Conservation (phyloP, 768 basidiomycete genomes). For the Kwoniella botswanensis region DNA sequence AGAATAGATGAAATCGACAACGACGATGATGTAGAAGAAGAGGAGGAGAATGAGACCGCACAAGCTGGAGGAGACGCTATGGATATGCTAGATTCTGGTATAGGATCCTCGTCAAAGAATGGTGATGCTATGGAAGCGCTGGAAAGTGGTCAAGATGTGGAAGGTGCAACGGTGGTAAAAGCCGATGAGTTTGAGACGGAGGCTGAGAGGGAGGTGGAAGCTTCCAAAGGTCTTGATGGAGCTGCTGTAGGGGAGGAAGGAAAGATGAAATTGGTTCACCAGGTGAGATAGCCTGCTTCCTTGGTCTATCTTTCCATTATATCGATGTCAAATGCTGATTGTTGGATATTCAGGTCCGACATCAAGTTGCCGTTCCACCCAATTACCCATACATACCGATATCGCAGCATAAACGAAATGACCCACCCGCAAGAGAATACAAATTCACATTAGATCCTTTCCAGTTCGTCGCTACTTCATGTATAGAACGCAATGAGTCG, state of each 20-base stretch:
- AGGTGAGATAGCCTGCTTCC: slow-evolving; percentile 36
- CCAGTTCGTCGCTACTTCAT: slow-evolving; percentile 89
- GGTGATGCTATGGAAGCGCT: slow-evolving; percentile 25
- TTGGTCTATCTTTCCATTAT: neutral
- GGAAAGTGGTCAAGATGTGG: slow-evolving; percentile 26
- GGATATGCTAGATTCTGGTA: slow-evolving; percentile 23
- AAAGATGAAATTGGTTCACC: slow-evolving; percentile 58
- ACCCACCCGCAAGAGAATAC: slow-evolving; percentile 89
- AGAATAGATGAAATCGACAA: slow-evolving; percentile 24
- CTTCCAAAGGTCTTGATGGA: slow-evolving; percentile 83
- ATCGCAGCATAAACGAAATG: slow-evolving; percentile 83
- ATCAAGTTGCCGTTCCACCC: slow-evolving; percentile 82
- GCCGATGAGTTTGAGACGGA: slow-evolving; percentile 95
- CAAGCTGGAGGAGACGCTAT: slow-evolving; percentile 32
- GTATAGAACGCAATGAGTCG: slow-evolving; percentile 95
- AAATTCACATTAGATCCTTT: slow-evolving; percentile 97
- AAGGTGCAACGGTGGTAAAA: slow-evolving; percentile 68
- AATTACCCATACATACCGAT: slow-evolving; percentile 90
- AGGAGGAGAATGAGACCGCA: slow-evolving; percentile 29
- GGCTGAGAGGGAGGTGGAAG: slow-evolving; percentile 87
- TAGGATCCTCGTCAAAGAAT: neutral
- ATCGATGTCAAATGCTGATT: neutral
- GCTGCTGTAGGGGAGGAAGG: slow-evolving; percentile 52
- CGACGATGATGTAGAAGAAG: slow-evolving; percentile 23
- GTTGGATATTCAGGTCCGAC: slow-evolving; percentile 28